A percentile compares a stretch with the other conserved stretches of the same genome.
phyloP scores from a whole-genome alignment of 768 basidiomycete species.

The Sarcodon aspratus region DNA sequence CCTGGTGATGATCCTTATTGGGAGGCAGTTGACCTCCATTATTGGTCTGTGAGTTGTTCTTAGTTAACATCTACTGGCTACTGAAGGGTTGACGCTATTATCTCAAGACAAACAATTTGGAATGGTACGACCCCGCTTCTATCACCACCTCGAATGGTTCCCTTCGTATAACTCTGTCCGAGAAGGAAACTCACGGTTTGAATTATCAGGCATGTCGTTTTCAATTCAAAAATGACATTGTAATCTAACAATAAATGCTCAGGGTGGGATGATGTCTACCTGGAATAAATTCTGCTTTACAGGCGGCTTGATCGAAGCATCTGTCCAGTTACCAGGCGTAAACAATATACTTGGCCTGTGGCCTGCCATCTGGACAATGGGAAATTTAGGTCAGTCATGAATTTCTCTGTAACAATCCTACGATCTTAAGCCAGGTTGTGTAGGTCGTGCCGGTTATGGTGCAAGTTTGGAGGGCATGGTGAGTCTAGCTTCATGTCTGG shows the following conservation, averaged over 20 bases:
- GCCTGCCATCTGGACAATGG: slow-evolving; percentile 50
- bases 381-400: slow-evolving; percentile 30
- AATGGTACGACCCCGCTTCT: slow-evolving; percentile 82
- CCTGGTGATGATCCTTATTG: slow-evolving; percentile 58
- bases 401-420: no score
- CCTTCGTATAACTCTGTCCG: slow-evolving; percentile 40
- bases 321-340: slow-evolving; percentile 53
- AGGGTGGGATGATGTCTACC: slow-evolving; percentile 33
- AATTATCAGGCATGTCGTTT: slow-evolving; percentile 24
- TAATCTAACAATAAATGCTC: slow-evolving; percentile 2
- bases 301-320: slow-evolving; percentile 62
- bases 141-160: slow-evolving; percentile 29
- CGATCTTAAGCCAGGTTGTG: no score
- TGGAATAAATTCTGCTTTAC: slow-evolving; percentile 89
- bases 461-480: slow-evolving; percentile 46
- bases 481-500: slow-evolving; percentile 3
- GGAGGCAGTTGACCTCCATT: slow-evolving; percentile 34
- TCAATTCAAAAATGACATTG: slow-evolving; percentile 31
- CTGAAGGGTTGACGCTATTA: background rate
- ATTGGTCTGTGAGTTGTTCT: slow-evolving; percentile 14
- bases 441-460: slow-evolving; percentile 51
- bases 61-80: no score
- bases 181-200: slow-evolving; percentile 35
- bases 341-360: slow-evolving; percentile 50
- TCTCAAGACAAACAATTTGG: slow-evolving; percentile 34